Conservation (phyloP, 2,329 filamentous ascomycete species). For the Paecilomyces variotii region DNA sequence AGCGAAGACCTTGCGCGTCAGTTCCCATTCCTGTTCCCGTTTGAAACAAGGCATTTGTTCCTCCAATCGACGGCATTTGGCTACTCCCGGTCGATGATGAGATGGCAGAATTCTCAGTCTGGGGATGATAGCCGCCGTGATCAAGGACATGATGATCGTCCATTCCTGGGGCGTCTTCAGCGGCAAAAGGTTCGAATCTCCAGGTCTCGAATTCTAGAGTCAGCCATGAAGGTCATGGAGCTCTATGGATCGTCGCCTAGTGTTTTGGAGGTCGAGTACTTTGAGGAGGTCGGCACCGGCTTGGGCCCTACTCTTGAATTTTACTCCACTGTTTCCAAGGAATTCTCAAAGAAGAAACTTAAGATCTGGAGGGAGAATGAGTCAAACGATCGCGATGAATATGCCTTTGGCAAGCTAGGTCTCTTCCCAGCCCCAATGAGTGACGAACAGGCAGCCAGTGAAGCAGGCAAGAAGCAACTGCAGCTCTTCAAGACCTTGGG, state of each 20-base stretch:
- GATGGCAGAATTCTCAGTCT: conserved; percentile 89
- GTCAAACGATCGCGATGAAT: conserved; percentile 61
- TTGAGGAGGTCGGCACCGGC: conserved; percentile 95
- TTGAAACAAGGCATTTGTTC: conserved; percentile 94
- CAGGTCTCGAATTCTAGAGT: conserved; percentile 87
- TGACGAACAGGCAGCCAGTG: conserved; percentile 61
- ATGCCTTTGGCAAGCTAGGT: conserved; percentile 73
- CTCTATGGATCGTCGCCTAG: conserved; percentile 95
- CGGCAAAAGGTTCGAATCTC: conserved; percentile 98
- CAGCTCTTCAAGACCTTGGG: conserved; percentile 88
- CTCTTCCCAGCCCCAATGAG: conserved; percentile 89
- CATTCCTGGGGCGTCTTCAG: conserved; percentile 83
- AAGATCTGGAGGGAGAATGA: conserved; percentile 96
- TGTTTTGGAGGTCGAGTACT: conserved; percentile 94
- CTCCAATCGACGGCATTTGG: conserved; percentile 97
- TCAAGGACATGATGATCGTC: conserved; percentile 75
- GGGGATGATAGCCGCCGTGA: conserved; percentile 74
- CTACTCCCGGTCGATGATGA: conserved; percentile 92
- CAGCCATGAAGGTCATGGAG: conserved; percentile 97
- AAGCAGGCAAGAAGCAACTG: conserved; percentile 79
- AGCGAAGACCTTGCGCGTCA: conserved; percentile 87
- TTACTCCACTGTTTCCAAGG: conserved; percentile 93
- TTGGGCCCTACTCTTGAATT: conserved; percentile 94
- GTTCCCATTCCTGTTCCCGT: conserved; percentile 96
- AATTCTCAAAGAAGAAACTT: conserved; percentile 95